Evolutionary conservation across 164 flowering plant species (phyloP).

Genomic region (Echeveria elegans): DNA sequence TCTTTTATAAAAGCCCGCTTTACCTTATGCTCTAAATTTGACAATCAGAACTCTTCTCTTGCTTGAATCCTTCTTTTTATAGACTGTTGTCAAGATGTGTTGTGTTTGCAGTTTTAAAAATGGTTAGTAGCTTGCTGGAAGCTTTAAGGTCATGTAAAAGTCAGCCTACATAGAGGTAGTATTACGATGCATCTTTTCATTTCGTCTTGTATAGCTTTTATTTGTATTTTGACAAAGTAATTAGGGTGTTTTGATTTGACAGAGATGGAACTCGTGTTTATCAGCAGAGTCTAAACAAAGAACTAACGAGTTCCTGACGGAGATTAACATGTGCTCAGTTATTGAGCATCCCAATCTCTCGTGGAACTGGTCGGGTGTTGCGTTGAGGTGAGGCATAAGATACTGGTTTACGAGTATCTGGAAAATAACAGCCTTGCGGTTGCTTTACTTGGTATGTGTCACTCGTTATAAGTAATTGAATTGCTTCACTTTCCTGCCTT

Average conservation of each 20-base stretch:
- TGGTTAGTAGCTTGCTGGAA: slow-evolving; percentile 33
- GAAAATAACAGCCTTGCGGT: slow-evolving; percentile 77
- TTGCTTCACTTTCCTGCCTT: neutral
- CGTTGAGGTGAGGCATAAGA: slow-evolving; percentile 49
- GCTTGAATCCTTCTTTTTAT: too few relatives aligned
- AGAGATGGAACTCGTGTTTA: slow-evolving; percentile 59
- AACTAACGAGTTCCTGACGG: slow-evolving; percentile 61
- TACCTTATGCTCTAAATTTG: neutral
- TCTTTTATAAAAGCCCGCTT: neutral
- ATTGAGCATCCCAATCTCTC: slow-evolving; percentile 69
- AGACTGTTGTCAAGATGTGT: neutral
- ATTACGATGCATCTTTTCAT: neutral
- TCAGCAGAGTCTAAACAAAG: slow-evolving; percentile 82
- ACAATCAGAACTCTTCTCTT: too few relatives aligned
- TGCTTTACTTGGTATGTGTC: slow-evolving; percentile 46
- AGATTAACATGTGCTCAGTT: slow-evolving; percentile 57
- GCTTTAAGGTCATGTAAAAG: slow-evolving; percentile 17
- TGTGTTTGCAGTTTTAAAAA: neutral
- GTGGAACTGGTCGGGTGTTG: slow-evolving; percentile 78
- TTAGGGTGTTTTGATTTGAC: slow-evolving; percentile 81
- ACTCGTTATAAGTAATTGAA: neutral
- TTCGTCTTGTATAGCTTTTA: too few relatives aligned
- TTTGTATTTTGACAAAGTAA: too few relatives aligned
- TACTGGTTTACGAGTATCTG: slow-evolving; percentile 70
- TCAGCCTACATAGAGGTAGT: slow-evolving; percentile 21